Percentiles rank a stretch among this genome's conserved stretches.
These are phyloP conservation scores for Parathielavia hyrcaniae DNA, from an alignment of 495 filamentous ascomycete genomes.

Conservation along the genomic window DNA sequence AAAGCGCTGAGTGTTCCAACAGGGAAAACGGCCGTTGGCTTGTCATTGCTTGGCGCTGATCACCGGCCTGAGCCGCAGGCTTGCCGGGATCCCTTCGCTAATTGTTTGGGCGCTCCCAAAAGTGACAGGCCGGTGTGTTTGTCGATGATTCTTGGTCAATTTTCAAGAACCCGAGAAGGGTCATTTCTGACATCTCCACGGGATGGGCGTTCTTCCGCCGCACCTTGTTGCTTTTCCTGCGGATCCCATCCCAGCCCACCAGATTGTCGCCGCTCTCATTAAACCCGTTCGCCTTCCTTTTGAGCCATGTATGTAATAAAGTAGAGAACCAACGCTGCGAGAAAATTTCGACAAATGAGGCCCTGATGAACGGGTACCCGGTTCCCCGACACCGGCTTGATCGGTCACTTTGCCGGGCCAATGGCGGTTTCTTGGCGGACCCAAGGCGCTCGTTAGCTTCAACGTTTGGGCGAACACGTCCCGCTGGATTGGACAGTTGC, in stretches of 20 bases:
- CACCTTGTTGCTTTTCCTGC: not conserved
- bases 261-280: not conserved
- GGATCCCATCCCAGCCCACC: not conserved
- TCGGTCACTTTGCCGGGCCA: slow-evolving; percentile 1
- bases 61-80: slow-evolving; percentile 24
- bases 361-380: slow-evolving; percentile 1
- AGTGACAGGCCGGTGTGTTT: not conserved
- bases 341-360: not conserved
- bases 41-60: slow-evolving; percentile 31
- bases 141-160: slow-evolving; percentile 1
- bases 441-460: slow-evolving; percentile 5
- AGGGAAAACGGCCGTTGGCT: slow-evolving; percentile 15
- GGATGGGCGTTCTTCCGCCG: not conserved
- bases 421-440: slow-evolving; percentile 4
- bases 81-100: slow-evolving; percentile 4
- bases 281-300: not conserved
- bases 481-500: slow-evolving; percentile 2
- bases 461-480: not conserved
- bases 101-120: not conserved
- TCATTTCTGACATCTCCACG: not conserved
- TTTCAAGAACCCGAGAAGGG: not conserved
- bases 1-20: slow-evolving; percentile 9
- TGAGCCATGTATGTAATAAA: not conserved
- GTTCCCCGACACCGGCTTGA: not conserved
- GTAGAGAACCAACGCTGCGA: not conserved